A percentile compares a stretch with the other conserved stretches of the same genome.
These are phyloP conservation scores for Kalmanozyma brasiliensis DNA, from an alignment of 1,284 basidiomycete genomes.

Conservation along the genomic window DNA sequence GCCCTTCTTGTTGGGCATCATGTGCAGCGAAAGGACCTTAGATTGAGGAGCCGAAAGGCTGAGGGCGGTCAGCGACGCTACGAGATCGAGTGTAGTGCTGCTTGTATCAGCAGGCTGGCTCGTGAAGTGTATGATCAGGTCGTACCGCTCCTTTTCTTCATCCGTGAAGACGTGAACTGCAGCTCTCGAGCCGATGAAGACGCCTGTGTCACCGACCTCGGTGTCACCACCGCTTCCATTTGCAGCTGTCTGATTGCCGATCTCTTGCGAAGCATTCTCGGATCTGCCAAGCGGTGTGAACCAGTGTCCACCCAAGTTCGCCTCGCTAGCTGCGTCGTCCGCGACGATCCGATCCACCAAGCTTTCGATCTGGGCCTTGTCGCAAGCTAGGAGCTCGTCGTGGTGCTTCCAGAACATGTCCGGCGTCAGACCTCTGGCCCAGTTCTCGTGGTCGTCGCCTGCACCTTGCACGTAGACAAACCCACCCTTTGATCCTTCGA, in stretches of 20 bases:
- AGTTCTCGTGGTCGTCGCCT: constrained; percentile 87
- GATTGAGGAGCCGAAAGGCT: neutral
- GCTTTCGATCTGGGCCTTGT: constrained; percentile 70
- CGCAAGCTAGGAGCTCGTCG: constrained; percentile 71
- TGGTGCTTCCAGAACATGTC: constrained; percentile 77
- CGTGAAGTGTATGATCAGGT: constrained; percentile 25
- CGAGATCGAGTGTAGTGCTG: neutral
- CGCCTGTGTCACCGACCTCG: constrained; percentile 12
- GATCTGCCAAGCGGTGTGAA: constrained; percentile 19
- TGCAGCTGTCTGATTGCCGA: neutral
- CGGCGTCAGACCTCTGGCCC: constrained; percentile 82
- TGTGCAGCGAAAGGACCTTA: constrained; percentile 9
- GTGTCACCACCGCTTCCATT: constrained; percentile 3
- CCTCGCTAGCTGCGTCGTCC: neutral
- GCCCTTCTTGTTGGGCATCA: constrained; percentile 44
- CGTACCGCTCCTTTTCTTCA: constrained; percentile 10
- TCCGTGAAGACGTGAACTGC: constrained; percentile 20
- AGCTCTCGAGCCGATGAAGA: constrained; percentile 22
- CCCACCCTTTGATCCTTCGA: constrained; percentile 58
- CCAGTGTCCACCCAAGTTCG: constrained; percentile 18
- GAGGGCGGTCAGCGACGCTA: constrained; percentile 1
- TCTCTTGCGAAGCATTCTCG: neutral
- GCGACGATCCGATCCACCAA: constrained; percentile 64
- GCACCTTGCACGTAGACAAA: constrained; percentile 87
- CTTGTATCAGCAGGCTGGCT: neutral